These are phyloP conservation scores for Arctostaphylos glauca DNA, from an alignment of 148 eudicot species.

Conservation along the genomic window DNA sequence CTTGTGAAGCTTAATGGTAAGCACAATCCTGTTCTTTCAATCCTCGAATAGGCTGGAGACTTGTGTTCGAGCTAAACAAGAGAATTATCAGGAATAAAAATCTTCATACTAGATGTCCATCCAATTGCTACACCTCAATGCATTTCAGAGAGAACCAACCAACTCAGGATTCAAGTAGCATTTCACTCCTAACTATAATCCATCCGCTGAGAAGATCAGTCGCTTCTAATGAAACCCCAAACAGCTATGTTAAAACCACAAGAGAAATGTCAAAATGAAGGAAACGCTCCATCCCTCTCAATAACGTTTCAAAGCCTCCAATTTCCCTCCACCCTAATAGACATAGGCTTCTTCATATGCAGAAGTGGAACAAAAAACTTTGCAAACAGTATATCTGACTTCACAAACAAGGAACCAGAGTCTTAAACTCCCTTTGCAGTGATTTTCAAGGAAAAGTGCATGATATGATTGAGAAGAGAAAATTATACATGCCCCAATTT, in stretches of 20 bases:
- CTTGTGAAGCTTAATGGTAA: not conserved
- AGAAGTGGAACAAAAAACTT: not conserved
- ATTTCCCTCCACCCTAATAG: not conserved
- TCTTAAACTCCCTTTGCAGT: not conserved
- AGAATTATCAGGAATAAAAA: not conserved
- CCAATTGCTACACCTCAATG: too few relatives aligned
- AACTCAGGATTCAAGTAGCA: too few relatives aligned
- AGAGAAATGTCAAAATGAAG: not conserved
- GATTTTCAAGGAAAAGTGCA: not conserved
- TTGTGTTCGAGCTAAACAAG: not conserved
- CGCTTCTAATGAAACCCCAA: not conserved
- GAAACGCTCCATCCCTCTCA: too few relatives aligned
- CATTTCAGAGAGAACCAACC: too few relatives aligned
- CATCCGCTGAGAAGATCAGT: too few relatives aligned
- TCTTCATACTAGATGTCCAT: not conserved
- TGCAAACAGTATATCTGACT: not conserved
- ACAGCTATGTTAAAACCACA: not conserved
- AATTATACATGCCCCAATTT: not conserved
- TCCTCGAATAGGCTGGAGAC: not conserved
- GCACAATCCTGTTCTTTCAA: not conserved
- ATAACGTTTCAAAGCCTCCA: too few relatives aligned
- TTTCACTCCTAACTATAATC: too few relatives aligned
- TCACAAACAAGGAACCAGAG: not conserved
- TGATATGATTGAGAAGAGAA: not conserved
- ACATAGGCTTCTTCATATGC: not conserved